Percentiles rank a stretch among this genome's conserved stretches.
Conservation (phyloP, 768 basidiomycete species). For the Suillus spraguei region DNA sequence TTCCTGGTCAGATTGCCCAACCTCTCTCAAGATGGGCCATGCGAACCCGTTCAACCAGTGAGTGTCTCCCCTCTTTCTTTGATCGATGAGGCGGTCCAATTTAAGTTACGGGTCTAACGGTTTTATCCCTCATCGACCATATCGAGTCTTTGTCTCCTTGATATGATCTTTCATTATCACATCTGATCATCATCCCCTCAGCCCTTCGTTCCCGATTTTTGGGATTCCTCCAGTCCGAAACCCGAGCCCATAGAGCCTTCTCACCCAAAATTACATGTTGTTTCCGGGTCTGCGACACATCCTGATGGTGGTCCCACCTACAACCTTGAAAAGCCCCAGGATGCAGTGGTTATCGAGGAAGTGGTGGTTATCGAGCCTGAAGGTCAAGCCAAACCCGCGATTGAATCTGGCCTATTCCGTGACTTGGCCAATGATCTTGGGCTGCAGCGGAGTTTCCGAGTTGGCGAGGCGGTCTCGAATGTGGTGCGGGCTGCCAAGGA, state of each 20-base stretch:
- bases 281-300: slow-evolving; percentile 49
- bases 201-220: slow-evolving; percentile 65
- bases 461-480: slow-evolving; percentile 21
- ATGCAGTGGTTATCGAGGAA: slow-evolving; percentile 9
- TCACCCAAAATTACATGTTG: slow-evolving; percentile 52
- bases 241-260: slow-evolving; percentile 25
- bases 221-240: slow-evolving; percentile 49
- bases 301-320: slow-evolving; percentile 50
- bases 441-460: slow-evolving; percentile 35
- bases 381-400: slow-evolving; percentile 17
- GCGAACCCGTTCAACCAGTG: slow-evolving; percentile 60
- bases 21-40: slow-evolving; percentile 43
- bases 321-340: slow-evolving; percentile 35
- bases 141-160: slow-evolving; percentile 13
- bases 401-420: slow-evolving; percentile 27
- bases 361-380: slow-evolving; percentile 8
- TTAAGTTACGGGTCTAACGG: background rate
- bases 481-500: slow-evolving; percentile 15
- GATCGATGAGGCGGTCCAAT: slow-evolving; percentile 6
- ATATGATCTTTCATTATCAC: slow-evolving; percentile 14
- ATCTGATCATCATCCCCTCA: slow-evolving; percentile 27
- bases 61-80: slow-evolving; percentile 25
- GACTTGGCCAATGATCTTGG: slow-evolving; percentile 42
- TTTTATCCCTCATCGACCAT: slow-evolving; percentile 9
- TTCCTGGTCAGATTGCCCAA: slow-evolving; percentile 62